Evolutionary conservation across 2,329 filamentous ascomycete genomes (phyloP), one percentile per base, ranked within the genome.

Genomic region (Ceratocystis huliohia): DNA sequence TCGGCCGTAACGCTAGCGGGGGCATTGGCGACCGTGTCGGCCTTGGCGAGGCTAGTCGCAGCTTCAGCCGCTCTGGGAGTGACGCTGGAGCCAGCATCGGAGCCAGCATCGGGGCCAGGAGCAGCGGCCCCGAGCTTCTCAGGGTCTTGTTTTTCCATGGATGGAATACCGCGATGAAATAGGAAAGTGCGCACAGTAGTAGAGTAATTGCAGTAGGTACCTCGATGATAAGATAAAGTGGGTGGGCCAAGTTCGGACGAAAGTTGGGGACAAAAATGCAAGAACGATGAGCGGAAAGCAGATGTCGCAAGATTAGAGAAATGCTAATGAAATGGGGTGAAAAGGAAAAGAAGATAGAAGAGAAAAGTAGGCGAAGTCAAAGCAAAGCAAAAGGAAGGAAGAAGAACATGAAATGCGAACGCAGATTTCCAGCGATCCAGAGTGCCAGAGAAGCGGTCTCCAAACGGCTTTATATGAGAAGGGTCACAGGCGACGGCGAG

Each of bases 101-200:
- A 53, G 30, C 30, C 53, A 8, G 50, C 22, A 15, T n/a, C 25
- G 1, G 64, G 53, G 48, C 33, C 50, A 22, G 37, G 28, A 15
- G 41, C 50, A 5, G 53, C 22, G 37, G 15, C 33, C 64, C 64
- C 64, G 20, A 53, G 20, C 13, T 59, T 59, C 41, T 65, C 64
- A 17, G 64, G 64, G 25, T 61, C 30, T 8, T 50, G 25, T 20
- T 56, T 25, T 22, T 41, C 20, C 50, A 59, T 57, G 17, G 25
- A 33, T 56, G 48, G 28, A 22, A 45, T 30, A 44, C 6, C 8
- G 25, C 22, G 53, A 61, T 17, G 25, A 4, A 45, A 44, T 1
- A 62, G 37, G 33, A 41, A 41, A 5, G n/a, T 17, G 20, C 8
- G 2, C 15, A 46, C 5, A 44, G 30, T 7, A 45, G n/a, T 20